Evolutionary conservation across 1,139 yeast genomes (phyloP).

Genomic region (Kodamaea anthophila): DNA sequence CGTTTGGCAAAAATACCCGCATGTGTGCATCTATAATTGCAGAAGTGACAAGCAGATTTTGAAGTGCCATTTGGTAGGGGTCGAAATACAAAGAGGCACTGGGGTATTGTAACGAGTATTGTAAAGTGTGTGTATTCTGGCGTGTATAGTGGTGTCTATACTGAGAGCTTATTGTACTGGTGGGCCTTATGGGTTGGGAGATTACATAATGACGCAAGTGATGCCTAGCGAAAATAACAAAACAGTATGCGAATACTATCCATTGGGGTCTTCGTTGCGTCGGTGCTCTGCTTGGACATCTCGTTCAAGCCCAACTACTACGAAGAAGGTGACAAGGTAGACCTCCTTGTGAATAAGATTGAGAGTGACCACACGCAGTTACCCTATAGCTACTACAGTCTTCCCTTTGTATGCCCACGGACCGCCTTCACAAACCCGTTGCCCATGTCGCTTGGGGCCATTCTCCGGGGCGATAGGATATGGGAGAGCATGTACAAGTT

Average conservation of each 20-base stretch:
- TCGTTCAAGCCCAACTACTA: conserved; percentile 23
- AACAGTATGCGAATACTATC: conserved; percentile 6
- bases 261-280: conserved; percentile 2
- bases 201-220: too few relatives aligned
- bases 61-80: too few relatives aligned
- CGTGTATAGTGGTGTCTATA: too few relatives aligned
- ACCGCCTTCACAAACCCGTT: conserved; percentile 48
- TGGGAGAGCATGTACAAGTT: conserved; percentile 69
- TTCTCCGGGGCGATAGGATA: conserved; percentile 74
- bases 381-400: conserved; percentile 72
- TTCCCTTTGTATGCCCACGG: conserved; percentile 80
- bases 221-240: too few relatives aligned
- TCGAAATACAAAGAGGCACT: too few relatives aligned
- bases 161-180: too few relatives aligned
- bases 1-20: too few relatives aligned
- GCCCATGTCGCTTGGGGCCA: conserved; percentile 69
- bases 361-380: conserved; percentile 71
- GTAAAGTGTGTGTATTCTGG: too few relatives aligned
- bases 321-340: conserved; percentile 56
- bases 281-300: conserved; percentile 8
- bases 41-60: too few relatives aligned
- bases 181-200: too few relatives aligned
- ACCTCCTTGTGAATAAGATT: conserved; percentile 68
- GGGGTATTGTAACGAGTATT: too few relatives aligned
- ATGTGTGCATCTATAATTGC: too few relatives aligned